A percentile compares a stretch with the other conserved stretches of the same genome.
Conservation (phyloP, 2,329 filamentous ascomycete genomes). For the Aspergillus sp. region DNA sequence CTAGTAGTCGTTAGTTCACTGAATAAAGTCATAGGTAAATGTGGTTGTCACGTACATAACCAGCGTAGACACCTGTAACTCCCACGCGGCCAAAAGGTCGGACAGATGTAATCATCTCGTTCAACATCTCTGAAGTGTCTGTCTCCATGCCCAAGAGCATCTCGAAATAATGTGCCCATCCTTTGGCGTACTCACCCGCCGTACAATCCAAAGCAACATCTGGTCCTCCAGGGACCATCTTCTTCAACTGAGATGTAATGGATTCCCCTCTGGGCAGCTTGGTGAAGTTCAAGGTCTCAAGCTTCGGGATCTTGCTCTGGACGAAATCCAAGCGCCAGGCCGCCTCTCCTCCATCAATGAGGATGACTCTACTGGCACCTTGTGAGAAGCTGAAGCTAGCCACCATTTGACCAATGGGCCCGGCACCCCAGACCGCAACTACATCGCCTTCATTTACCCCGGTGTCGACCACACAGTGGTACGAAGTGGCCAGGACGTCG, state of each 20-base stretch:
- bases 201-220: slow-evolving; percentile 73
- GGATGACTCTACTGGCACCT: slow-evolving; percentile 73
- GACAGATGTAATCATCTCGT: slow-evolving; percentile 56
- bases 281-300: slow-evolving; percentile 70
- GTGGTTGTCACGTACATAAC: slow-evolving; percentile 50
- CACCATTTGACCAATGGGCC: slow-evolving; percentile 80
- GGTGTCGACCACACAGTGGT: slow-evolving; percentile 81
- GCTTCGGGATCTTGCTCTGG: slow-evolving; percentile 63
- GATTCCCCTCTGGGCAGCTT: slow-evolving; percentile 63
- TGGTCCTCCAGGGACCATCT: slow-evolving; percentile 71
- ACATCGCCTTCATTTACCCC: slow-evolving; percentile 74
- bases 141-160: slow-evolving; percentile 70
- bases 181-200: slow-evolving; percentile 64
- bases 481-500: slow-evolving; percentile 77
- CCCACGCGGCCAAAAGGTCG: slow-evolving; percentile 66
- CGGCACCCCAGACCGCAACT: slow-evolving; percentile 84
- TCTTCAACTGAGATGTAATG: slow-evolving; percentile 71
- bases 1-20: slow-evolving; percentile 36
- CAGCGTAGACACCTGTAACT: slow-evolving; percentile 71
- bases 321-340: slow-evolving; percentile 68
- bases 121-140: slow-evolving; percentile 69
- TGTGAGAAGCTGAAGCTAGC: slow-evolving; percentile 68
- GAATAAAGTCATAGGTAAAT: background rate
- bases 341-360: slow-evolving; percentile 71
- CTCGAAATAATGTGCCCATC: slow-evolving; percentile 63